Evolutionary conservation across 2,329 filamentous ascomycete genomes (phyloP).

Genomic region (Alternaria triticina): DNA sequence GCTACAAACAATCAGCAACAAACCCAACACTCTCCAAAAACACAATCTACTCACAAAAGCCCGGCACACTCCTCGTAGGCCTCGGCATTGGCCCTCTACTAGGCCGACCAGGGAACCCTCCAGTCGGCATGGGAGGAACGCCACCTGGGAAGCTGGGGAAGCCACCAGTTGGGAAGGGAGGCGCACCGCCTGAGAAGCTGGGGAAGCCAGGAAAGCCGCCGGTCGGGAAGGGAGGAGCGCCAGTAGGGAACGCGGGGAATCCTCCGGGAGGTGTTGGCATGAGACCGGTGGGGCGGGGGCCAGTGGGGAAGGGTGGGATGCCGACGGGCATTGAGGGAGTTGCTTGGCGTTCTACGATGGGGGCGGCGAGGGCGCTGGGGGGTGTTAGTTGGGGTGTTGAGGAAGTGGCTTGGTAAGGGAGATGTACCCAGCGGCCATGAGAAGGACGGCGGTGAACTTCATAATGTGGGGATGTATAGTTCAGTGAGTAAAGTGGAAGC

Average conservation of each 20-base stretch:
- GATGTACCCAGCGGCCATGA: constrained; percentile 17
- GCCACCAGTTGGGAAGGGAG: background rate
- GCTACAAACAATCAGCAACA: background rate
- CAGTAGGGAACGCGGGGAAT: background rate
- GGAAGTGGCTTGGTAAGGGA: background rate
- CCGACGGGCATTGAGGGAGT: background rate
- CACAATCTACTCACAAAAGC: background rate
- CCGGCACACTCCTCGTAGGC: background rate
- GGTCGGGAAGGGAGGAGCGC: background rate
- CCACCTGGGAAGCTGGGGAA: background rate
- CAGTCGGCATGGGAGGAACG: background rate
- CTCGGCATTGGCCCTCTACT: background rate
- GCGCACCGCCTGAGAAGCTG: background rate
- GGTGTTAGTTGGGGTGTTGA: background rate
- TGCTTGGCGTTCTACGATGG: constrained; percentile 10
- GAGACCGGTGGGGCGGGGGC: background rate
- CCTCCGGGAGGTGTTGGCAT: constrained; percentile 3
- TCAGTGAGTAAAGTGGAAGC: background rate
- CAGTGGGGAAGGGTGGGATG: background rate
- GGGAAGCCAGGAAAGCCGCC: constrained; percentile 6
- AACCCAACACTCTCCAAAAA: too few relatives aligned
- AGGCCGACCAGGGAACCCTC: constrained; percentile 5
- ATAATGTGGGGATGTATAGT: background rate
- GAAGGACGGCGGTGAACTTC: constrained; percentile 12
- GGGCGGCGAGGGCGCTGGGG: constrained; percentile 18